phyloP scores from a whole-genome alignment of 2,329 filamentous ascomycete genomes.

The Chrysosporium queenslandicum region DNA sequence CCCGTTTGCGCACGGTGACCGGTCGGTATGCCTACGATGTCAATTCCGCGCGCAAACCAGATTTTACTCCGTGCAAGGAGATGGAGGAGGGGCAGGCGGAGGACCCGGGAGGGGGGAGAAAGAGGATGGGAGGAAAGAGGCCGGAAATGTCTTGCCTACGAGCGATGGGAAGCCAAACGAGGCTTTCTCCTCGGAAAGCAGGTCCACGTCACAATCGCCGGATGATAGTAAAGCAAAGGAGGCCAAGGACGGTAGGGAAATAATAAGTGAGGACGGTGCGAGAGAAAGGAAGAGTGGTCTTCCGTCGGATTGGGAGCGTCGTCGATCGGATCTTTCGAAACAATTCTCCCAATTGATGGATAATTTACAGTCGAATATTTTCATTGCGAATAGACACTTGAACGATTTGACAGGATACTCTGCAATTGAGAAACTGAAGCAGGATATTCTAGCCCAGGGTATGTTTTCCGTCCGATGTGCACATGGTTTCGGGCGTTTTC shows the following conservation, averaged over 20 bases:
- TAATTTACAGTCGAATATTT: slow-evolving; percentile 71
- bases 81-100: too few species aligned
- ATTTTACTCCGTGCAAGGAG: slow-evolving; percentile 24
- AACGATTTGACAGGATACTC: slow-evolving; percentile 94
- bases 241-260: neutral
- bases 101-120: slow-evolving; percentile 2
- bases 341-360: slow-evolving; percentile 71
- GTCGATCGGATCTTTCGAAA: slow-evolving; percentile 49
- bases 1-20: neutral
- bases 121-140: neutral
- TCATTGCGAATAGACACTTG: slow-evolving; percentile 75
- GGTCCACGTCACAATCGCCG: neutral
- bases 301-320: slow-evolving; percentile 45
- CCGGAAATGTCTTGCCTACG: neutral
- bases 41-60: slow-evolving; percentile 29
- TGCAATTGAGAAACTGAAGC: slow-evolving; percentile 76
- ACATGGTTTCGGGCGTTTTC: neutral
- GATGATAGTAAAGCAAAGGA: neutral
- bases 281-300: slow-evolving; percentile 23
- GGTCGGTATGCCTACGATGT: slow-evolving; percentile 37
- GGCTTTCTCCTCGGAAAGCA: neutral
- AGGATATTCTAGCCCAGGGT: slow-evolving; percentile 61
- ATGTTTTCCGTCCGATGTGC: slow-evolving; percentile 16
- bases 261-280: neutral
- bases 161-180: neutral